phyloP scores from a whole-genome alignment of 108 stramenopile species.

The Nitzschia sp. region DNA sequence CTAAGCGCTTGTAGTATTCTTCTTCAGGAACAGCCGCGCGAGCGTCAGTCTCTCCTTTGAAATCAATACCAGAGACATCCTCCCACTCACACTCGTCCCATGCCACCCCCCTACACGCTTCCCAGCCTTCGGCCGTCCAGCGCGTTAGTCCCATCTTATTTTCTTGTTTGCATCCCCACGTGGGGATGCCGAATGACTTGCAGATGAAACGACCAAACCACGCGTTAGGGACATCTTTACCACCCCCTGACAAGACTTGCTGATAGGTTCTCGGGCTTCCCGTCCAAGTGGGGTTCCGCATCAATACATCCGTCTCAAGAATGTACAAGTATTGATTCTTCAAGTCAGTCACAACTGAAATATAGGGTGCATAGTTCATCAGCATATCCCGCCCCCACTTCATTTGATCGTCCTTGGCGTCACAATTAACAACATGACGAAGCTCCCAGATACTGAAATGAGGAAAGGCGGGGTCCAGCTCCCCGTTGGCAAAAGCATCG shows the following conservation, averaged over 20 bases:
- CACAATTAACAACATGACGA: constrained; percentile 42
- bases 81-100: constrained; percentile 32
- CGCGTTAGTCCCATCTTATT: constrained; percentile 28
- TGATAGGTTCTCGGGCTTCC: constrained; percentile 32
- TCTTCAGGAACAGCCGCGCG: neutral
- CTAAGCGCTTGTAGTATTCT: constrained; percentile 14
- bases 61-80: constrained; percentile 24
- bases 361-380: constrained; percentile 49
- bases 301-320: constrained; percentile 45
- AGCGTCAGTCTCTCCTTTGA: constrained; percentile 21
- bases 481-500: constrained; percentile 45
- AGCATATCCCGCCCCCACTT: constrained; percentile 51
- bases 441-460: constrained; percentile 47
- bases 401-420: constrained; percentile 44
- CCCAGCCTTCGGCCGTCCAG: constrained; percentile 49
- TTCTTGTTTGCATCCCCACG: constrained; percentile 47
- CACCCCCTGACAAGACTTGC: constrained; percentile 40
- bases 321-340: constrained; percentile 38
- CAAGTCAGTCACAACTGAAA: constrained; percentile 20
- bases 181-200: constrained; percentile 52
- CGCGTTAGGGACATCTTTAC: constrained; percentile 41
- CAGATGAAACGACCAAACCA: constrained; percentile 50
- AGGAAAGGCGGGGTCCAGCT: constrained; percentile 49
- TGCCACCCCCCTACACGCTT: constrained; percentile 5
- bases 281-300: constrained; percentile 32